These are phyloP conservation scores for Flaveria floridana DNA, from an alignment of 140 eudicot genomes.

Conservation along the genomic window DNA sequence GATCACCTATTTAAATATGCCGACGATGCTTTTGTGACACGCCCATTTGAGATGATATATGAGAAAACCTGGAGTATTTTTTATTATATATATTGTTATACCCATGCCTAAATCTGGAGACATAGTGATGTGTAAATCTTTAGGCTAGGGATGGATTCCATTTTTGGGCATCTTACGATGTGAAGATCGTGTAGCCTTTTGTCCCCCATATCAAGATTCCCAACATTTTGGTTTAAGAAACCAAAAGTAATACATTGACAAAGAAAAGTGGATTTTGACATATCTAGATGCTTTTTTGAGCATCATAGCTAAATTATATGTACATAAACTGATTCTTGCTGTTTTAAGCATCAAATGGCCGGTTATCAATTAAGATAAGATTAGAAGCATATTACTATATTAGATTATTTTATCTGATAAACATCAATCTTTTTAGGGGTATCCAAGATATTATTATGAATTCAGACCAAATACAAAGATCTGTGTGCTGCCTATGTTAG, in stretches of 20 bases:
- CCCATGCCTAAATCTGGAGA: slow-evolving; percentile 13
- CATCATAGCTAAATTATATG: slow-evolving; percentile 38
- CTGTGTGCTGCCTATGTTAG: slow-evolving; percentile 22
- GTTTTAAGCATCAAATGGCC: slow-evolving; percentile 34
- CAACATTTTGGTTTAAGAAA: slow-evolving; percentile 26
- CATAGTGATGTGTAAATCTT: slow-evolving; percentile 19
- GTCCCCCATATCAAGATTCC: slow-evolving; percentile 33
- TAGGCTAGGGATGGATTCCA: slow-evolving; percentile 31
- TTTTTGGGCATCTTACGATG: slow-evolving; percentile 36
- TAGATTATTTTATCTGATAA: slow-evolving; percentile 27
- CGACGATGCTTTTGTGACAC: slow-evolving; percentile 18
- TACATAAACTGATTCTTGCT: slow-evolving; percentile 35
- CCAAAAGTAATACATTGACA: slow-evolving; percentile 23
- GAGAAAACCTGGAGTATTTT: background rate
- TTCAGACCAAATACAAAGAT: slow-evolving; percentile 26
- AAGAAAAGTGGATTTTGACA: slow-evolving; percentile 32
- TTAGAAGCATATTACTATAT: slow-evolving; percentile 25
- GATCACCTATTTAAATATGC: slow-evolving; percentile 19
- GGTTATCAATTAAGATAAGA: slow-evolving; percentile 32
- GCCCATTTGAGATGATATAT: slow-evolving; percentile 21
- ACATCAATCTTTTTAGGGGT: slow-evolving; percentile 18
- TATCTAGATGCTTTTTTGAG: slow-evolving; percentile 41
- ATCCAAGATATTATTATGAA: slow-evolving; percentile 11
- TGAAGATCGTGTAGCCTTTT: slow-evolving; percentile 39
- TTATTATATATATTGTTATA: background rate